Conservation (phyloP, 2,329 filamentous ascomycete genomes). For the Ophiostoma sp. region DNA sequence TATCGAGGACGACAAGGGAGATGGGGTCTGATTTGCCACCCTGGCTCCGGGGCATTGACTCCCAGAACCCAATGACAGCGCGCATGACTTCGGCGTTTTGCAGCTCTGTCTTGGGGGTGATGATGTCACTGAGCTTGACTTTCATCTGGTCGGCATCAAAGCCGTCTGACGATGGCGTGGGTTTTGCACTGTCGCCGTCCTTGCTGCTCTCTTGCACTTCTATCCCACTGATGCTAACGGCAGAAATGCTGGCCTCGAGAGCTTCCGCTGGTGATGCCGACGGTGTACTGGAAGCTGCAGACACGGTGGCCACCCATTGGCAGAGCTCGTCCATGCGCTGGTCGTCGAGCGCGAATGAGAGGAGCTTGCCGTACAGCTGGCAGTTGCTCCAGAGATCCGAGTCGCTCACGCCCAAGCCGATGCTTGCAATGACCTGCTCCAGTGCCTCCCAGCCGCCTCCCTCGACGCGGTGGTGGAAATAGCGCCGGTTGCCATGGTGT, state of each 20-base stretch:
- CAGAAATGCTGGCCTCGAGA: not conserved
- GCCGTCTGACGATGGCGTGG: not conserved
- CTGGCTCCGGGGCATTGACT: slow-evolving; percentile 49
- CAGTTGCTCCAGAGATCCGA: slow-evolving; percentile 62
- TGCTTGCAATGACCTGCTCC: slow-evolving; percentile 64
- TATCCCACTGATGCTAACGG: not conserved
- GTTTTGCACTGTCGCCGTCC: not conserved
- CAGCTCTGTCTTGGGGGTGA: slow-evolving; percentile 49
- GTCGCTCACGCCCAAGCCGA: slow-evolving; percentile 59
- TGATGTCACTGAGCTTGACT: slow-evolving; percentile 42
- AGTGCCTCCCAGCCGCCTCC: slow-evolving; percentile 73
- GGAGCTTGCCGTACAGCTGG: slow-evolving; percentile 74
- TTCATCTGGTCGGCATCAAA: slow-evolving; percentile 30
- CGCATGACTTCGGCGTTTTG: slow-evolving; percentile 59
- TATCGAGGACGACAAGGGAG: slow-evolving; percentile 60
- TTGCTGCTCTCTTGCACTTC: not conserved
- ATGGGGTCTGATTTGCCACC: slow-evolving; percentile 39
- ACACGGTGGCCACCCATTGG: slow-evolving; percentile 37
- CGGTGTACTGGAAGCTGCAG: not conserved
- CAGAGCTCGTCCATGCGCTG: slow-evolving; percentile 67
- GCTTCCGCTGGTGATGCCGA: not conserved
- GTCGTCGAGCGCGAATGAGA: slow-evolving; percentile 76
- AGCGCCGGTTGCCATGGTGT: slow-evolving; percentile 80
- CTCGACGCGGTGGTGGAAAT: slow-evolving; percentile 72
- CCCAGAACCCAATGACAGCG: slow-evolving; percentile 59